Evolutionary conservation across 441 rosid species (phyloP).

Genomic region (Pelargonium citronellum): DNA sequence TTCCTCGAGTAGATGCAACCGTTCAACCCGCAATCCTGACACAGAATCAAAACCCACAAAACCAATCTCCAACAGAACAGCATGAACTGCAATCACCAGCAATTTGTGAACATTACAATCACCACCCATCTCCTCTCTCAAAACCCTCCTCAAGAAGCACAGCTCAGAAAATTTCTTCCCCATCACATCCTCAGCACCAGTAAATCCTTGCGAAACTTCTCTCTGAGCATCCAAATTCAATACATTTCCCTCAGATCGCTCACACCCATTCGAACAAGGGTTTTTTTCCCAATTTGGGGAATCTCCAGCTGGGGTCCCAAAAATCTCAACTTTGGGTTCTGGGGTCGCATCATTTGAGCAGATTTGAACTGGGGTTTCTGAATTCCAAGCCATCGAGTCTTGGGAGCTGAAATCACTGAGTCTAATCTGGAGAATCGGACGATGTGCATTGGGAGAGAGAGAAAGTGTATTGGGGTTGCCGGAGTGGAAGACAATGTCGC

Average conservation of each 20-base stretch:
- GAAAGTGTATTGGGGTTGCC: slow-evolving; percentile 19
- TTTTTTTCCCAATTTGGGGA: background rate
- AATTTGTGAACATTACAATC: slow-evolving; percentile 35
- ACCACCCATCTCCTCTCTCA: slow-evolving; percentile 43
- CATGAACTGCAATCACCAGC: slow-evolving; percentile 53
- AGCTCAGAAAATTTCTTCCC: slow-evolving; percentile 40
- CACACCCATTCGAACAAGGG: slow-evolving; percentile 5
- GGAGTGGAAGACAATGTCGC: slow-evolving; percentile 64
- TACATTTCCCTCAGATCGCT: slow-evolving; percentile 5
- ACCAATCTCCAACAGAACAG: slow-evolving; percentile 62
- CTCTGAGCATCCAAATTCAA: slow-evolving; percentile 11
- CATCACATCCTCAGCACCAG: slow-evolving; percentile 1
- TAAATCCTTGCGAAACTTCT: slow-evolving; percentile 1
- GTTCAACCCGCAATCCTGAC: slow-evolving; percentile 32
- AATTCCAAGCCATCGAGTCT: background rate
- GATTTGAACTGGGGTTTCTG: background rate
- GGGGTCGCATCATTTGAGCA: background rate
- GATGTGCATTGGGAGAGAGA: slow-evolving; percentile 12
- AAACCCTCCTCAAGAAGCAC: slow-evolving; percentile 47
- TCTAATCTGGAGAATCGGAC: background rate
- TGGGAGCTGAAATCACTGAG: background rate
- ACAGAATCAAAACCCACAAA: slow-evolving; percentile 42
- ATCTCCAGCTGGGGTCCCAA: background rate
- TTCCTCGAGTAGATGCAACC: slow-evolving; percentile 39
- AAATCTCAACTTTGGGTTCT: slow-evolving; percentile 7